Evolutionary conservation across 305 asterid species (phyloP).

Genomic region (Plantago coronopus): DNA sequence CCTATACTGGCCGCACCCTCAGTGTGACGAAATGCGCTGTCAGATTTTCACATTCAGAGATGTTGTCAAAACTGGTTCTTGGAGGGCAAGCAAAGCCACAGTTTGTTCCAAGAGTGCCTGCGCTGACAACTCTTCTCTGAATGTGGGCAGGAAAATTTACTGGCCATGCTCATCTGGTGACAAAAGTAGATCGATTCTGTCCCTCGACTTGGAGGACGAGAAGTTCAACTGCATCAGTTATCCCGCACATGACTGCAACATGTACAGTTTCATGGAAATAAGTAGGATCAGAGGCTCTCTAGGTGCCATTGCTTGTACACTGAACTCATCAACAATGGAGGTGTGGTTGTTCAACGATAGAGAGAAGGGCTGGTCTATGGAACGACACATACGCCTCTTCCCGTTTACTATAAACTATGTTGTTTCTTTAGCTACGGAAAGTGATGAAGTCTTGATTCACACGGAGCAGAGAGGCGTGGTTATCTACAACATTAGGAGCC

Average conservation of each 20-base stretch:
- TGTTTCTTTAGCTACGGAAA: conserved; percentile 11
- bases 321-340: conserved; percentile 9
- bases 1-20: not conserved
- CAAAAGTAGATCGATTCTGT: conserved; percentile 16
- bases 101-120: not conserved
- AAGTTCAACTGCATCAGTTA: conserved; percentile 13
- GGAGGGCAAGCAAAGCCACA: conserved; percentile 8
- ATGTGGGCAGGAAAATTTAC: conserved; percentile 2
- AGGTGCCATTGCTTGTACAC: conserved; percentile 8
- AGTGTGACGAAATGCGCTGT: not conserved
- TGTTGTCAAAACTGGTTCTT: not conserved
- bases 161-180: conserved; percentile 2
- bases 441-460: conserved; percentile 22
- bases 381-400: not conserved
- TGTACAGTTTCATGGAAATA: conserved; percentile 6
- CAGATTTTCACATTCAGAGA: conserved; percentile 1
- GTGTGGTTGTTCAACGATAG: conserved; percentile 16
- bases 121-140: not conserved
- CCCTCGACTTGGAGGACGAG: conserved; percentile 20
- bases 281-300: conserved; percentile 10
- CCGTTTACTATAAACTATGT: conserved; percentile 8
- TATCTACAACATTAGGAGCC: conserved; percentile 5
- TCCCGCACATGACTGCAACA: conserved; percentile 8
- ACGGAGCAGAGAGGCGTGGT: conserved; percentile 18
- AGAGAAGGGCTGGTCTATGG: conserved; percentile 17